Evolutionary conservation across 345 rosid genomes (phyloP).

Genomic region (Heritiera fomes): DNA sequence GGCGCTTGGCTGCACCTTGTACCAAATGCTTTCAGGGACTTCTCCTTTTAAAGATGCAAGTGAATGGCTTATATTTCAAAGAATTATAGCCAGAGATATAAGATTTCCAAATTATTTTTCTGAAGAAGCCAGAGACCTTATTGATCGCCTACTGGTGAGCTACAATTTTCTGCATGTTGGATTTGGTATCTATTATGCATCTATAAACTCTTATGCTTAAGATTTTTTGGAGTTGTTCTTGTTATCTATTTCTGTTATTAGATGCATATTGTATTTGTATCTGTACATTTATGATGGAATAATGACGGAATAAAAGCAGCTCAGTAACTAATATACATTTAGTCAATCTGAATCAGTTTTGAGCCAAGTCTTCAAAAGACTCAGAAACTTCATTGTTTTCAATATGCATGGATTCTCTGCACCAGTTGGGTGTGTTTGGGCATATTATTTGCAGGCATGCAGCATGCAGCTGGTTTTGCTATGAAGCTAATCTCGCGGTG

Average conservation of each 20-base stretch:
- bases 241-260: not conserved
- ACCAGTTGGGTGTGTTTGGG: not conserved
- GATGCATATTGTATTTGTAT: not conserved
- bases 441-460: not conserved
- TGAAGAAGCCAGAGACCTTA: conserved; percentile 82
- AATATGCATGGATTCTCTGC: no score
- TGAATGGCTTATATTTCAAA: conserved; percentile 98
- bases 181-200: conserved; percentile 23
- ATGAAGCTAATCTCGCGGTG: not conserved
- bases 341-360: no score
- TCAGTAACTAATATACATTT: no score
- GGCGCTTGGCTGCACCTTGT: conserved; percentile 98
- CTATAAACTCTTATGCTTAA: not conserved
- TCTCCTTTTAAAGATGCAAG: conserved; percentile 98
- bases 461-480: not conserved
- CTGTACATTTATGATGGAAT: not conserved
- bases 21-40: conserved; percentile 99
- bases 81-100: conserved; percentile 91
- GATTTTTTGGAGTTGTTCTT: not conserved
- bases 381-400: no score
- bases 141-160: conserved; percentile 79
- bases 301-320: not conserved
- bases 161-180: conserved; percentile 25
- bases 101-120: conserved; percentile 90
- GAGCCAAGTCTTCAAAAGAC: no score